Evolutionary conservation across 2,329 filamentous ascomycete species (phyloP), one percentile per base, ranked within the genome.

Genomic region (Calonectria ilicicola): DNA sequence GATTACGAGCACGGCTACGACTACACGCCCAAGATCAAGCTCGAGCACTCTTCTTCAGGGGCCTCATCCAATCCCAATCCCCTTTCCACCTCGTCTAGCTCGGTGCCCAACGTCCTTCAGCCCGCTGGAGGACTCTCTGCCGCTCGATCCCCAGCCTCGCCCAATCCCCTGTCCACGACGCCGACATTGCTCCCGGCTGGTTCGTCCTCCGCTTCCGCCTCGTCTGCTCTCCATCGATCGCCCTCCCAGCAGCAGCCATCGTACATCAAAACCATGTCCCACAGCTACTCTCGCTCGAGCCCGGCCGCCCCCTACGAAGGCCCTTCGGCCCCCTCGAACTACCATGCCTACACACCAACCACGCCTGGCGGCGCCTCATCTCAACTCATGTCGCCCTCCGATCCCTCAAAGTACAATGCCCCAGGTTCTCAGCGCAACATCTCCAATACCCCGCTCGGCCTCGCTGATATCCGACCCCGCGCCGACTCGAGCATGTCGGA

Each of bases 401-500:
- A 89, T 71, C 76, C 79, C 46, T 78, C 85, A 70, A 91, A 91
- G 78, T 92, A 92, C 82, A 86, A 83, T 75, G 85, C 87, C 49
- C 86, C 90, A 10, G 89, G 87, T 62, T 91, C 84, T 82, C 93
- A 86, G 89, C 90, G 90, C 75, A 89, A 87, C 72, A 85, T 92
- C 66, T 94, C 95, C 76, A 96, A 97, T 82, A 98, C 96, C 10
- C 96, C 96, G 3, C 89, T 98, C 38, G 97, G 95, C 19, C 90
- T 98, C 51, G 94, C 95, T 73, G 96, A 98, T 83, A 98, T 98
- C 82, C 90, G 96, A 71, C 95, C 95, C 14, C 91, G 95, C 70
- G 94, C 94, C 76, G 95, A 98, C 81, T 96, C 94, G 64, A 92
- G 91, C 81, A 89, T 97, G 80, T 92, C 92, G 21, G 95, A 98